These are phyloP conservation scores for Salix brachista DNA, from an alignment of 345 rosid species.

Conservation along the genomic window DNA sequence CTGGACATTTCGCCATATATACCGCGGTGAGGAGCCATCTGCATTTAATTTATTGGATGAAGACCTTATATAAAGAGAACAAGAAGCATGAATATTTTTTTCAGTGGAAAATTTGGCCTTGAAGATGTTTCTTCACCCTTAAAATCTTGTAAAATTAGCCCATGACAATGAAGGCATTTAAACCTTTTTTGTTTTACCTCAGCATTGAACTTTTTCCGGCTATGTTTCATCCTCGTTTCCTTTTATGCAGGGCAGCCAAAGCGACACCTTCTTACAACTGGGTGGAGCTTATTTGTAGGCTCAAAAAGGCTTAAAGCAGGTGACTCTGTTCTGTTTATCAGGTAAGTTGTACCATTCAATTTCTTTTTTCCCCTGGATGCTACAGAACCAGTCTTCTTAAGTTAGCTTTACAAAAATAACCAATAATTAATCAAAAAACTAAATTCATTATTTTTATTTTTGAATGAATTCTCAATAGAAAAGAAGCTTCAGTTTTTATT, in stretches of 20 bases:
- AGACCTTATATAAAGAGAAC: neutral
- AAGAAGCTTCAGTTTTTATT: neutral
- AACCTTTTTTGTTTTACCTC: too few species aligned
- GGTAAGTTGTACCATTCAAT: conserved; percentile 34
- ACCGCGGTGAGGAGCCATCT: conserved; percentile 55
- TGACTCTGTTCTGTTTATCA: conserved; percentile 89
- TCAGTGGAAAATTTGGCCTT: neutral
- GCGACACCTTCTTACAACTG: conserved; percentile 94
- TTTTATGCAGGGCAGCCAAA: conserved; percentile 86
- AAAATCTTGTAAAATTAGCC: neutral
- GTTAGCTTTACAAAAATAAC: neutral
- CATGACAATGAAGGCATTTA: neutral
- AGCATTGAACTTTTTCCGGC: neutral
- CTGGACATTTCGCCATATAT: conserved; percentile 97
- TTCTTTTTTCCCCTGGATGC: neutral
- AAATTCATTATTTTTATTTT: neutral
- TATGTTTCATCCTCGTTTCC: neutral
- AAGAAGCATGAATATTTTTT: neutral
- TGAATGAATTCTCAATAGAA: neutral
- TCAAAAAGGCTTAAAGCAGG: conserved; percentile 96
- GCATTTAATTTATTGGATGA: neutral
- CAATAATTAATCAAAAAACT: neutral
- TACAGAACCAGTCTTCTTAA: neutral
- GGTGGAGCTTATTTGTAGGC: conserved; percentile 96
- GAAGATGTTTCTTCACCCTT: neutral